phyloP scores from a whole-genome alignment of 2,329 filamentous ascomycete species.

The Fusarium graminum region DNA sequence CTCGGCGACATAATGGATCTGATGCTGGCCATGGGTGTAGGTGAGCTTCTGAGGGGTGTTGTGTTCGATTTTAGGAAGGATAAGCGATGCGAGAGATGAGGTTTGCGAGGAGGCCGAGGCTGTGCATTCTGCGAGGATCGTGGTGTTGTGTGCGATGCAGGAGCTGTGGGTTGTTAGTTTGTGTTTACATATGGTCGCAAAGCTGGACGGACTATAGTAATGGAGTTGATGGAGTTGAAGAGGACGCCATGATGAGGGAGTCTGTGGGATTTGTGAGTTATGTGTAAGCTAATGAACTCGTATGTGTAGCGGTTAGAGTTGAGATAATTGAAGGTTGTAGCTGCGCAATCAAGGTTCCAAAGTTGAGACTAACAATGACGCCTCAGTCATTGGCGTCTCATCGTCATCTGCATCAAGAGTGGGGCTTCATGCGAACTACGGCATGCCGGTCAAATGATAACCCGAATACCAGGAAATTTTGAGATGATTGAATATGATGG shows the following conservation, averaged over 20 bases:
- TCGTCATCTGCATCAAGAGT: constrained; percentile 43
- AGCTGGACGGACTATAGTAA: constrained; percentile 75
- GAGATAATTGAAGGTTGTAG: constrained; percentile 8
- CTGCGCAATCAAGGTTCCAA: constrained; percentile 1
- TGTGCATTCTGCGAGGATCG: constrained; percentile 93
- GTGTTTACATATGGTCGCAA: background rate
- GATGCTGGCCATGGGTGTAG: constrained; percentile 90
- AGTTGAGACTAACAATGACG: constrained; percentile 43
- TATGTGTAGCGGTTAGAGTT: background rate
- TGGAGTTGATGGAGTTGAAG: constrained; percentile 74
- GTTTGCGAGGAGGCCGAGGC: constrained; percentile 85
- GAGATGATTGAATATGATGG: constrained; percentile 29
- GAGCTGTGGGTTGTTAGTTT: constrained; percentile 66
- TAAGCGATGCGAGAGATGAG: constrained; percentile 88
- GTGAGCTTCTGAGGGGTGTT: constrained; percentile 85
- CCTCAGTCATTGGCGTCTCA: constrained; percentile 30
- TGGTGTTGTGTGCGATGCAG: constrained; percentile 93
- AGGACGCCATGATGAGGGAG: constrained; percentile 72
- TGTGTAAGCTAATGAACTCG: background rate
- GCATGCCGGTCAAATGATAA: constrained; percentile 37
- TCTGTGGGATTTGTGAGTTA: background rate
- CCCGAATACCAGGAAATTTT: constrained; percentile 45
- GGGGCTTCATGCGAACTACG: constrained; percentile 28
- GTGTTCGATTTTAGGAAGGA: constrained; percentile 95
- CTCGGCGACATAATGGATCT: constrained; percentile 96